Evolutionary conservation across 805 yeast genomes (phyloP).

Genomic region (Scheffersomyces coipomensis): DNA sequence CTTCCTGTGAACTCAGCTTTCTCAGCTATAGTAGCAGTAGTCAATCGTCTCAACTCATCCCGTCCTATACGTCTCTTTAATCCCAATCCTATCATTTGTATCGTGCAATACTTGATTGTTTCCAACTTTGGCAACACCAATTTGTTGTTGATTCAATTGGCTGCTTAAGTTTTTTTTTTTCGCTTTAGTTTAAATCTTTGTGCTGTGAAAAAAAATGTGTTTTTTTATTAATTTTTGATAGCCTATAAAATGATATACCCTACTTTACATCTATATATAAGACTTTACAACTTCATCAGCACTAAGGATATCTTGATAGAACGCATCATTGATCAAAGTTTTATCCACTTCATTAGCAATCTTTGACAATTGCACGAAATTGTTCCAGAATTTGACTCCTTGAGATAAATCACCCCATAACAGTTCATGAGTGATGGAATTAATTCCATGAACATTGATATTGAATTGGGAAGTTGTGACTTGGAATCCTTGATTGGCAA

Average conservation of each 20-base stretch:
- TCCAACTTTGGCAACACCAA: too few relatives aligned
- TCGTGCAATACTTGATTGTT: too few relatives aligned
- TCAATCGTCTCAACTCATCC: background rate
- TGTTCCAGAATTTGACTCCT: slow-evolving; percentile 35
- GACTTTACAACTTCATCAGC: slow-evolving; percentile 31
- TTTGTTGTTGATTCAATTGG: too few relatives aligned
- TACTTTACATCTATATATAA: slow-evolving; percentile 20
- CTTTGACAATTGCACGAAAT: slow-evolving; percentile 26
- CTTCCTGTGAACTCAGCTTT: slow-evolving; percentile 28
- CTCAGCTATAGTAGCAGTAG: background rate
- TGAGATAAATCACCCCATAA: slow-evolving; percentile 26
- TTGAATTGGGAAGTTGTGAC: slow-evolving; percentile 36
- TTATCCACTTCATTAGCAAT: slow-evolving; percentile 25
- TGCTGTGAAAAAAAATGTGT: too few relatives aligned
- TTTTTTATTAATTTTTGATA: too few relatives aligned
- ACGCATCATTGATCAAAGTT: slow-evolving; percentile 21
- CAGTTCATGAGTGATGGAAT: slow-evolving; percentile 33
- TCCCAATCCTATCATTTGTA: too few relatives aligned
- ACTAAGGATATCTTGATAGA: slow-evolving; percentile 18
- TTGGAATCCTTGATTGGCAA: slow-evolving; percentile 36
- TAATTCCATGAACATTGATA: slow-evolving; percentile 40
- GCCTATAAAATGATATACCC: too few relatives aligned
- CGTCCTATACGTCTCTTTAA: background rate
- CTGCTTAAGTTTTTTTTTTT: too few relatives aligned
- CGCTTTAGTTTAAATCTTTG: too few relatives aligned